Evolutionary conservation across 345 rosid genomes (phyloP), one percentile per base, ranked within the genome.

Genomic region (Lumnitzera littorea): DNA sequence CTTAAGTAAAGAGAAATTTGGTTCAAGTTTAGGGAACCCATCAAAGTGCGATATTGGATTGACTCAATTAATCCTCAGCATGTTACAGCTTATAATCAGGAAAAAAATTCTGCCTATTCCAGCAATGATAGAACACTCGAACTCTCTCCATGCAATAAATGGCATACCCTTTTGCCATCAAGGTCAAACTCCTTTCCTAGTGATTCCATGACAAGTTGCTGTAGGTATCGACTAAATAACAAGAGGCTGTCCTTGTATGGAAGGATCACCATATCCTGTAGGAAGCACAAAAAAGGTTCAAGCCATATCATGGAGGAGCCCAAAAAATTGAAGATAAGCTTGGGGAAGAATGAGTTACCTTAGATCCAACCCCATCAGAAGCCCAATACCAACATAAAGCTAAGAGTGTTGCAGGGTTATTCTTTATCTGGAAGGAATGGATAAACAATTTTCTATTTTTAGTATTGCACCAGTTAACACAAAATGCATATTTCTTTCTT

Each of bases 351-450:
- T 24, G 48, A 15, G 23, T 48, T 70, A 94, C 97, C 99, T 94
- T 94, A 64, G 97, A 83, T 72, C 99, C 99, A 53, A 90, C 66
- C 36, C 99, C 99, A 67, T 80, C 85, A 65, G 95, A 63, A 41
- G 89, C 96, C 99, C 97, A 90, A 67, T 88, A 90, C 99, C 99
- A 94, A 69, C 91, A 81, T 80, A 94, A 74, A 66, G 97, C 91
- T 64, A 94, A 82, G 80, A 94, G 78, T 56, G 95, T 97, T 48
- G 99, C 96, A 55, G 99, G 99, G 80, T 90, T 94, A 57, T 82
- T 64, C 80, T 72, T 84, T 56, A 94, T 74, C 99, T 94, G 82
- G 64, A 78, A 49, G 53, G 49, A 41, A 61, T 71, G 46, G 55
- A 41, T 53, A 58, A 41, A 63, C 11, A 48, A 63, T 51, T 36